Conservation (phyloP, 139 green algal genomes). For the Tetradesmus obliquus region DNA sequence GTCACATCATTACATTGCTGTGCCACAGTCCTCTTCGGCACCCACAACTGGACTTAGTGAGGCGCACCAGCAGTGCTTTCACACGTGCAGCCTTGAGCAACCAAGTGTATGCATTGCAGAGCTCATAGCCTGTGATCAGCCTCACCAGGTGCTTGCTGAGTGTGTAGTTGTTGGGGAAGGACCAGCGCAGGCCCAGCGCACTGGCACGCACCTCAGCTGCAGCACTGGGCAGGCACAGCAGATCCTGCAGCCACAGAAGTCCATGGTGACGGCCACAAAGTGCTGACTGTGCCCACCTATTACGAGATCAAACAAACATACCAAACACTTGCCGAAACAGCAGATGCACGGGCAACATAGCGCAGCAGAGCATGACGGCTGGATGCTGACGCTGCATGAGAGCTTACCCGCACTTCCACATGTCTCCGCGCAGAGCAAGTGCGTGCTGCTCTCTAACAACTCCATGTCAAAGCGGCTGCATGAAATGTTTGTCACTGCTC, state of each 20-base stretch:
- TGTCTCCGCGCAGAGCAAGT: no score
- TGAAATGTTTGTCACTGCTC: no score
- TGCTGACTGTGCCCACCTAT: background rate
- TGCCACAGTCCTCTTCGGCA: no score
- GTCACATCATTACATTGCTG: no score
- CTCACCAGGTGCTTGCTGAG: conserved; percentile 58
- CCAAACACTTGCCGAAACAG: background rate
- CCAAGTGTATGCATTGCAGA: no score
- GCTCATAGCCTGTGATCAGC: background rate
- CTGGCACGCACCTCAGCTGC: conserved; percentile 45
- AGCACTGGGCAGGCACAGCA: conserved; percentile 29
- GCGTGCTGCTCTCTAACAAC: no score
- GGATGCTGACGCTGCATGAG: background rate
- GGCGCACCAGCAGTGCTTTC: background rate
- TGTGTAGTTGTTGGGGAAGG: conserved; percentile 69
- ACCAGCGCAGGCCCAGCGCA: conserved; percentile 47
- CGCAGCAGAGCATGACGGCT: no score
- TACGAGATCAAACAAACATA: background rate
- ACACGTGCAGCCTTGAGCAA: background rate
- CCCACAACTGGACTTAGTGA: no score
- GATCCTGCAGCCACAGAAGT: conserved; percentile 20
- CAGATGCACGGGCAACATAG: background rate
- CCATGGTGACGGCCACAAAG: background rate
- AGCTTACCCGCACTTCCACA: background rate
- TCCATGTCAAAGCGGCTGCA: no score